phyloP scores from a whole-genome alignment of 2,329 filamentous ascomycete genomes.

The Penicillium sp. region DNA sequence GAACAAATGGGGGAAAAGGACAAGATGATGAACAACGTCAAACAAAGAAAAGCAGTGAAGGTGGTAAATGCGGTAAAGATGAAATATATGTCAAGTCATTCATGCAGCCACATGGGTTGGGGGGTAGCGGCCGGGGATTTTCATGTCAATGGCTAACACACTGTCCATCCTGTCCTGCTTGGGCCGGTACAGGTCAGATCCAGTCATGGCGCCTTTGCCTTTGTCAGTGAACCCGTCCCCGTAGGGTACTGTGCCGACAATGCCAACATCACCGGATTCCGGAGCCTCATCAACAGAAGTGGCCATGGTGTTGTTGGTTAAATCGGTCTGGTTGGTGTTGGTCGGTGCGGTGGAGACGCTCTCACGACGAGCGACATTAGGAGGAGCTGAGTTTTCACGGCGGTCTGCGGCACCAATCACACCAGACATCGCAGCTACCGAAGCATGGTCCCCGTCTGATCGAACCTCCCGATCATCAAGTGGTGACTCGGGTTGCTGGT shows the following conservation, averaged over 20 bases:
- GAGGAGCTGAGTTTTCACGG: slow-evolving; percentile 21
- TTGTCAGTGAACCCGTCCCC: slow-evolving; percentile 11
- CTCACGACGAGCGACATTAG: slow-evolving; percentile 26
- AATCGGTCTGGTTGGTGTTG: slow-evolving; percentile 34
- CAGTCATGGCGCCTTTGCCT: slow-evolving; percentile 2
- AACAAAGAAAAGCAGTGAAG: neutral
- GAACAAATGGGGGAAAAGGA: neutral
- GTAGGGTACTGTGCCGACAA: slow-evolving; percentile 10
- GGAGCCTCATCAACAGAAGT: slow-evolving; percentile 32
- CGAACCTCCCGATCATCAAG: slow-evolving; percentile 19
- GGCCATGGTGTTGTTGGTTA: slow-evolving; percentile 34
- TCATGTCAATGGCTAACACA: slow-evolving; percentile 32
- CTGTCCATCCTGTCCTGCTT: slow-evolving; percentile 34
- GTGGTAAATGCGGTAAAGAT: neutral
- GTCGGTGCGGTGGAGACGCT: slow-evolving; percentile 37
- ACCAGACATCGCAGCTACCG: slow-evolving; percentile 14
- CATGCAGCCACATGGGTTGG: slow-evolving; percentile 32
- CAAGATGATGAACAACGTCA: neutral
- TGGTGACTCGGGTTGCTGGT: slow-evolving; percentile 10
- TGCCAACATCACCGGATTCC: slow-evolving; percentile 9
- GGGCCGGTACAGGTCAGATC: slow-evolving; percentile 8
- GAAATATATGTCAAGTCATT: slow-evolving; percentile 4
- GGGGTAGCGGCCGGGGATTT: slow-evolving; percentile 39
- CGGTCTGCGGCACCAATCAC: slow-evolving; percentile 19
- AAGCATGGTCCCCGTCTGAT: slow-evolving; percentile 18